These are phyloP conservation scores for Apophysomyces ossiformis DNA, from an alignment of 371 early-diverging fungal species.

Conservation along the genomic window DNA sequence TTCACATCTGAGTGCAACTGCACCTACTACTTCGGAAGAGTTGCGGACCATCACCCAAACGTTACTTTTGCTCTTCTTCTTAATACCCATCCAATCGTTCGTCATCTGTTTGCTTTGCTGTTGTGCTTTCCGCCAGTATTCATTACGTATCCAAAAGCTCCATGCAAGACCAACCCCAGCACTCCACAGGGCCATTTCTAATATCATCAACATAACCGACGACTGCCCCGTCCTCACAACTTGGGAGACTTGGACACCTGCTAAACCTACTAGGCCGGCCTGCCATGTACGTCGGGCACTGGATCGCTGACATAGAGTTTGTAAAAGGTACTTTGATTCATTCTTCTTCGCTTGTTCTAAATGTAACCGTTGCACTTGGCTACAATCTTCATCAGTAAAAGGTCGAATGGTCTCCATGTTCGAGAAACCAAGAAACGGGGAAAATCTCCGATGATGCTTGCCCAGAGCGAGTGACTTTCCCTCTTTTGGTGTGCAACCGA, in stretches of 20 bases:
- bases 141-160: slow-evolving; percentile 26
- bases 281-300: slow-evolving; percentile 37
- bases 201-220: slow-evolving; percentile 7
- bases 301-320: slow-evolving; percentile 5
- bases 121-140: slow-evolving; percentile 15
- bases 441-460: slow-evolving; percentile 5
- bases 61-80: slow-evolving; percentile 25
- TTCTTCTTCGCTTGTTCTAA: slow-evolving; percentile 12
- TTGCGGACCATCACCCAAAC: slow-evolving; percentile 39
- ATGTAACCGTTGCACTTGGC: slow-evolving; percentile 11
- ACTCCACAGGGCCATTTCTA: slow-evolving; percentile 38
- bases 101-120: slow-evolving; percentile 6
- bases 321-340: slow-evolving; percentile 8
- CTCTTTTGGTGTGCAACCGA: not conserved
- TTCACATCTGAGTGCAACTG: slow-evolving; percentile 30
- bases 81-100: slow-evolving; percentile 11
- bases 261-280: slow-evolving; percentile 39
- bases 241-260: slow-evolving; percentile 28
- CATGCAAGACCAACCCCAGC: slow-evolving; percentile 37
- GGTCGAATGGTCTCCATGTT: slow-evolving; percentile 20
- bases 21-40: slow-evolving; percentile 26
- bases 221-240: not conserved
- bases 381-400: slow-evolving; percentile 7
- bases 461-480: not conserved
- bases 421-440: too few relatives aligned